phyloP scores from a whole-genome alignment of 2,329 filamentous ascomycete species.

The Epichloe sylvatica region DNA sequence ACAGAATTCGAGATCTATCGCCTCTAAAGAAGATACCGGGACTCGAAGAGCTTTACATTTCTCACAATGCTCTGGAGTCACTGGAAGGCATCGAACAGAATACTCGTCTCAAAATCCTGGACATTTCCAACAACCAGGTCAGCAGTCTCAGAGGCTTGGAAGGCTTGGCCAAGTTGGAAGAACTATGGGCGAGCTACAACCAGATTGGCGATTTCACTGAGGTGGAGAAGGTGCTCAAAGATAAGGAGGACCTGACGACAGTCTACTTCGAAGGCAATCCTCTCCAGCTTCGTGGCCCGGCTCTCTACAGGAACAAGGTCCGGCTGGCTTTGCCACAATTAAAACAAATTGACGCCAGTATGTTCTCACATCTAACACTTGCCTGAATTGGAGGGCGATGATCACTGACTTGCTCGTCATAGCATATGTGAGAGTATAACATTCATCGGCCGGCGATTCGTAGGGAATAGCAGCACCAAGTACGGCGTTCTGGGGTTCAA shows the following conservation, averaged over 20 bases:
- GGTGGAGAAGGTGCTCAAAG: constrained; percentile 60
- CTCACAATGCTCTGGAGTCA: constrained; percentile 76
- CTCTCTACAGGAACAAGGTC: constrained; percentile 88
- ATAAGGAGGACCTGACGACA: constrained; percentile 69
- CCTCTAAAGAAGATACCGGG: constrained; percentile 60
- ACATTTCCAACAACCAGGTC: constrained; percentile 82
- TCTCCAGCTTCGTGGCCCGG: constrained; percentile 63
- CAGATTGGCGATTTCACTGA: constrained; percentile 66
- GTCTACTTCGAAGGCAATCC: constrained; percentile 97
- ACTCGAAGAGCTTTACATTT: constrained; percentile 89
- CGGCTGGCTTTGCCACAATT: constrained; percentile 75
- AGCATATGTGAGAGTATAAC: constrained; percentile 7
- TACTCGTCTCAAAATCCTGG: constrained; percentile 58
- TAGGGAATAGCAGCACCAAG: neutral
- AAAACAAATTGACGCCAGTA: constrained; percentile 92
- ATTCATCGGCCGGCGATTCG: neutral
- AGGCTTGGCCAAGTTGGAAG: constrained; percentile 58
- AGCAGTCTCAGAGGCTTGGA: constrained; percentile 58
- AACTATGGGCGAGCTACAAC: constrained; percentile 92
- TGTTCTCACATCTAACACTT: constrained; percentile 29
- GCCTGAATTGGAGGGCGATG: neutral
- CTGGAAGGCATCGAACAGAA: constrained; percentile 60
- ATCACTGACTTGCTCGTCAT: neutral
- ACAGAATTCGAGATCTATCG: constrained; percentile 67
- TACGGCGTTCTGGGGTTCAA: neutral